Percentiles rank a stretch among this genome's conserved stretches.
These are phyloP conservation scores for Xylaria scruposa DNA, from an alignment of 495 filamentous ascomycete species.

Conservation along the genomic window DNA sequence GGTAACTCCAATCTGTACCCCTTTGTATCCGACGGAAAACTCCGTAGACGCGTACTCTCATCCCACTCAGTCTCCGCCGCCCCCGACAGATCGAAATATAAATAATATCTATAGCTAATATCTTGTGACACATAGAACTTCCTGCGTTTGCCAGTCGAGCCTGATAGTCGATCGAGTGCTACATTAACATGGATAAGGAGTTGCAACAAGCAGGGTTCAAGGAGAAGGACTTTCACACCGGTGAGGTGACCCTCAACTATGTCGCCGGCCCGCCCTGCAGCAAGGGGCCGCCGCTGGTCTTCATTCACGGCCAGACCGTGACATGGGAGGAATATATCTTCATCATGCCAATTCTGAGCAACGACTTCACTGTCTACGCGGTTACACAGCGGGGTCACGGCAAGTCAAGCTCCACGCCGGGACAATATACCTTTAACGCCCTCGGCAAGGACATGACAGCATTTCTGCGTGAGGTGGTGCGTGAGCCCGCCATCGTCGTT, in stretches of 20 bases:
- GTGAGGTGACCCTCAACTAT: slow-evolving; percentile 1
- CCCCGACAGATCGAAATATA: neutral
- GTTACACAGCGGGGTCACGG: neutral
- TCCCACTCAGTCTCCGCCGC: neutral
- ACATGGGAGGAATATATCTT: slow-evolving; percentile 2
- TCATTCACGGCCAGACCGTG: neutral
- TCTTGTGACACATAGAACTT: neutral
- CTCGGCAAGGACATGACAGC: neutral
- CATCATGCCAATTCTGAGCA: neutral
- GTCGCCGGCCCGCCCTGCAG: neutral
- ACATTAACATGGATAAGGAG: neutral
- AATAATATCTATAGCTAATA: neutral
- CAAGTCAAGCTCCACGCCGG: neutral
- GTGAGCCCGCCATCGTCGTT: neutral
- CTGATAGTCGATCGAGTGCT: neutral
- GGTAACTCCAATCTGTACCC: neutral
- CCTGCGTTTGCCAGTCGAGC: neutral
- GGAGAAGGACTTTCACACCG: neutral
- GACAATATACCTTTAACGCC: neutral
- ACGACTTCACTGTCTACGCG: neutral
- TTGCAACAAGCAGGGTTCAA: slow-evolving; percentile 4
- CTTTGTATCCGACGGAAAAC: neutral
- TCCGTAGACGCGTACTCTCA: slow-evolving; percentile 1
- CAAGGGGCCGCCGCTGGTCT: slow-evolving; percentile 6
- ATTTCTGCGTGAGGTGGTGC: neutral